Evolutionary conservation across 2,329 filamentous ascomycete species (phyloP), one percentile per base, ranked within the genome.

Genomic region (Bertia moriformis): DNA sequence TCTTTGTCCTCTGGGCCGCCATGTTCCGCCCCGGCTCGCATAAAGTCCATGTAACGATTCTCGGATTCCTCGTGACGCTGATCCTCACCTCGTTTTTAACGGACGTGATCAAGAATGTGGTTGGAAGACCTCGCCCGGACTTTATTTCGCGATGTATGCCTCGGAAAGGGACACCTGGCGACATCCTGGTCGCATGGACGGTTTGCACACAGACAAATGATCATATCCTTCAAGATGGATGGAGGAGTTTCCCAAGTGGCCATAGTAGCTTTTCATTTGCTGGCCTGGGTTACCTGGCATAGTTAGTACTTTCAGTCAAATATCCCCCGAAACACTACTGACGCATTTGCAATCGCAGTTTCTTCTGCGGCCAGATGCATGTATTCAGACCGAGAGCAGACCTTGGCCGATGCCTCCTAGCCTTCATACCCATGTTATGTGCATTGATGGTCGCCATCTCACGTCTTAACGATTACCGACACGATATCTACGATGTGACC

Each of bases 231-330:
- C 69, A 78, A 38, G 75, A 80, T 47, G 75, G 75, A 19, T 80
- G 72, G 72, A 63, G 75, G 42, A 75, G 69, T 44, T 80, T 78
- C 43, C 75, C 75, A 0, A 73, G 67, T 40, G 75, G 75, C 4
- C 75, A 80, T 48, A 70, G 65, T 44, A 74, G 69, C 47, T 76
- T 76, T 46, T 61, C 71, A 0, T 80, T 78, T 50, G 62, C 62
- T 19, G 75, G 75, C 0, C 51, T 80, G 4, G 75, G 74, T 2
- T 79, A 73, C 49, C 52, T 79, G 19, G 60, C 66, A 2, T 49
- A 67, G 57, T 65, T 46, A 46, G 56, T n/a, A n/a, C n/a, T 46
- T 32, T 36, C 17, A 36, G 44, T 60, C 14, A 18, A 15, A 5
- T 14, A 30, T 40, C 18, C 15, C 36, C 40, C 12, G 4, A 12